Conservation (phyloP, 1,139 yeast genomes). For the Pichia norvegensis region DNA sequence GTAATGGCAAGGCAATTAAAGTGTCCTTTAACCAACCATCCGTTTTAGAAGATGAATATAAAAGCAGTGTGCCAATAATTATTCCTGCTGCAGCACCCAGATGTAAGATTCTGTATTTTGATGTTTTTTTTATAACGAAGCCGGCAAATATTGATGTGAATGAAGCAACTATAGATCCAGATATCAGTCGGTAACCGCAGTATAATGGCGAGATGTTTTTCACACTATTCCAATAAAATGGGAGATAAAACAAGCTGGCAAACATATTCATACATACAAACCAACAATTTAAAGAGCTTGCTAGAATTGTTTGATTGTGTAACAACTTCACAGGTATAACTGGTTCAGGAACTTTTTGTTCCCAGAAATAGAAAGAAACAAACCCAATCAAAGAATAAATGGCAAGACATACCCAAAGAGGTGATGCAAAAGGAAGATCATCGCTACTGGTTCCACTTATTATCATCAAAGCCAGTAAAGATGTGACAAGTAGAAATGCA, state of each 20-base stretch:
- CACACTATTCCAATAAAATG: slow-evolving; percentile 27
- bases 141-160: slow-evolving; percentile 27
- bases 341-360: slow-evolving; percentile 23
- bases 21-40: slow-evolving; percentile 30
- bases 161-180: slow-evolving; percentile 26
- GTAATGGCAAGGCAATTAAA: slow-evolving; percentile 31
- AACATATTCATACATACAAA: slow-evolving; percentile 28
- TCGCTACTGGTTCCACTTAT: slow-evolving; percentile 46
- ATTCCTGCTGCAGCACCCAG: slow-evolving; percentile 21
- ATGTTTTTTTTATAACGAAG: slow-evolving; percentile 24
- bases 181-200: slow-evolving; percentile 31
- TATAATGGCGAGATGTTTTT: slow-evolving; percentile 25
- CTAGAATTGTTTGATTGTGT: slow-evolving; percentile 25
- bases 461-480: slow-evolving; percentile 36
- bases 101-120: slow-evolving; percentile 22
- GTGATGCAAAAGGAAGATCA: slow-evolving; percentile 37
- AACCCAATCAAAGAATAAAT: slow-evolving; percentile 16
- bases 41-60: slow-evolving; percentile 12
- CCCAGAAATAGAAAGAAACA: slow-evolving; percentile 20
- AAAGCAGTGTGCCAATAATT: slow-evolving; percentile 27
- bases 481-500: slow-evolving; percentile 36
- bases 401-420: slow-evolving; percentile 27
- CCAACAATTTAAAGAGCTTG: slow-evolving; percentile 31
- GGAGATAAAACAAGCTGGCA: slow-evolving; percentile 26
- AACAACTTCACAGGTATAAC: slow-evolving; percentile 27